Conservation (phyloP, 176 grass and related monocot species). For the Metroxylon sagu region DNA sequence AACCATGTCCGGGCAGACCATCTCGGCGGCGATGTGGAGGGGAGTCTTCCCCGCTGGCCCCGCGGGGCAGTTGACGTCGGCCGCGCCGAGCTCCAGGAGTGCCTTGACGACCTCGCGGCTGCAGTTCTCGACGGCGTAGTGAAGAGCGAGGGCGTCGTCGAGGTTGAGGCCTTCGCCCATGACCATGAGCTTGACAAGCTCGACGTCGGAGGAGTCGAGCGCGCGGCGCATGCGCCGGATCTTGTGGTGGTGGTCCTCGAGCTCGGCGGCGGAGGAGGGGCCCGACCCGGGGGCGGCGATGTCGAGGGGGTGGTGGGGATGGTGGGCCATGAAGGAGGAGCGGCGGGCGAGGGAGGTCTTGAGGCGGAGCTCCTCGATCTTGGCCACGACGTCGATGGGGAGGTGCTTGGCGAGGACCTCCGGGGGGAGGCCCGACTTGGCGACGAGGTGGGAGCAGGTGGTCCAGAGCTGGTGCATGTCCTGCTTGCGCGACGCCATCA, state of each 20-base stretch:
- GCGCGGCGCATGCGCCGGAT: slow-evolving; percentile 99
- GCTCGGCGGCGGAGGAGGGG: slow-evolving; percentile 17
- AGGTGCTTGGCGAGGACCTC: slow-evolving; percentile 97
- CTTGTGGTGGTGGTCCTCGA: slow-evolving; percentile 81
- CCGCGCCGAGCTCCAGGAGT: slow-evolving; percentile 87
- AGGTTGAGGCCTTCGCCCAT: slow-evolving; percentile 99
- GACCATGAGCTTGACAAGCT: slow-evolving; percentile 99
- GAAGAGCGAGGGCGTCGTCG: slow-evolving; percentile 88
- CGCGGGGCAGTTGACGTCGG: slow-evolving; percentile 83
- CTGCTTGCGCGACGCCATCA: slow-evolving; percentile 89
- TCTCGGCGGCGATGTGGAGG: slow-evolving; percentile 91
- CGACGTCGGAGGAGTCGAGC: slow-evolving; percentile 89
- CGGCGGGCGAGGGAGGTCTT: slow-evolving; percentile 76
- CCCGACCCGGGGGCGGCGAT: slow-evolving; percentile 1
- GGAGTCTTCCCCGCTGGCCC: slow-evolving; percentile 85
- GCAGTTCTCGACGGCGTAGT: slow-evolving; percentile 97
- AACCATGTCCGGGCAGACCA: slow-evolving; percentile 99
- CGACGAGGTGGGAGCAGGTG: slow-evolving; percentile 91
- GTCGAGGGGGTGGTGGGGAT: slow-evolving; percentile 26
- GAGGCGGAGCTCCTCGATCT: slow-evolving; percentile 92
- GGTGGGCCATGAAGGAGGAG: slow-evolving; percentile 44
- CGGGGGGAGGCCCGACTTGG: slow-evolving; percentile 82
- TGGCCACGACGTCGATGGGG: slow-evolving; percentile 73
- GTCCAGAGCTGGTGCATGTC: slow-evolving; percentile 90
- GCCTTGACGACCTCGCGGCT: slow-evolving; percentile 98